Evolutionary conservation across 331 rosid species (phyloP).

Genomic region (Quercus tomentella): DNA sequence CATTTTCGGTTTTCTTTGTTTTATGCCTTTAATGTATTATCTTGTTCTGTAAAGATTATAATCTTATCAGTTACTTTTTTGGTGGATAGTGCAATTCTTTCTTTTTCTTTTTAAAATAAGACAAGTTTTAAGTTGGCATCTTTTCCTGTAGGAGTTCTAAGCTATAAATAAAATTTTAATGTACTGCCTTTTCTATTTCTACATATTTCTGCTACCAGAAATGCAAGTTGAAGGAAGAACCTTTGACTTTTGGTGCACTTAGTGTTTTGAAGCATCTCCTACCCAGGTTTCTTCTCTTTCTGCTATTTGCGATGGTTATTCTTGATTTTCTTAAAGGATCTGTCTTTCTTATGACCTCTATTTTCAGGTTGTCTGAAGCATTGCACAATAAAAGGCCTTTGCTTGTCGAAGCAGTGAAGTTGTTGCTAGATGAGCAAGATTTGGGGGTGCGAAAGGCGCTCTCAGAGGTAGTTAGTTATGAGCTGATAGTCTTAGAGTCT

Average conservation of each 20-base stretch:
- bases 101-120: not conserved
- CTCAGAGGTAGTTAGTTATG: conserved; percentile 59
- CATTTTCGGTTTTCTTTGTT: not conserved
- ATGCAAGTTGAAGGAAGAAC: conserved; percentile 91
- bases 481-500: not conserved
- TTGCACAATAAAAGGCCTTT: conserved; percentile 81
- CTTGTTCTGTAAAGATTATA: conserved; percentile 5
- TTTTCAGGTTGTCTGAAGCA: conserved; percentile 78
- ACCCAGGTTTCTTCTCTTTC: conserved; percentile 64
- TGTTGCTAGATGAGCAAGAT: conserved; percentile 76
- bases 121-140: not conserved
- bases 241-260: conserved; percentile 73
- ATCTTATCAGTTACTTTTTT: not conserved
- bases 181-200: conserved; percentile 6
- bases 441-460: conserved; percentile 77
- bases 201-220: conserved; percentile 46
- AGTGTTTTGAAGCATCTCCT: conserved; percentile 91
- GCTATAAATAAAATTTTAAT: conserved; percentile 5
- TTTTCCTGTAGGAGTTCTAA: not conserved
- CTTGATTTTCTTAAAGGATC: conserved; percentile 18
- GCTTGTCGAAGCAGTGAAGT: conserved; percentile 78
- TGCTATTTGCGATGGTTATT: conserved; percentile 10
- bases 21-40: conserved; percentile 6
- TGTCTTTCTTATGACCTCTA: conserved; percentile 25
- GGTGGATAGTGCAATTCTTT: not conserved